Evolutionary conservation across 805 yeast species (phyloP).

Genomic region (Phaffomyces opuntiae): DNA sequence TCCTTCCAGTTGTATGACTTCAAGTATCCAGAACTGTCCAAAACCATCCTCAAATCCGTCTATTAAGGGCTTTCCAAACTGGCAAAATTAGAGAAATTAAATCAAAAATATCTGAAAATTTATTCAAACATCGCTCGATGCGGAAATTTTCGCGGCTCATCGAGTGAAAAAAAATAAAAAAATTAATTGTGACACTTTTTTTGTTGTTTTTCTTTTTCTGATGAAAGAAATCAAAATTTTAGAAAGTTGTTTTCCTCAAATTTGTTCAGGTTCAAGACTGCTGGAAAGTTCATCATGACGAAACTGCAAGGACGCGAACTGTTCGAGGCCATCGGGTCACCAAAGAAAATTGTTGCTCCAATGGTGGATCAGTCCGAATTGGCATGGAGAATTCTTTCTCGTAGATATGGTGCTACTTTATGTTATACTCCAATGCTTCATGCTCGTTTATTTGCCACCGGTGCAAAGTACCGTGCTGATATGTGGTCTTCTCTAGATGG

Average conservation of each 20-base stretch:
- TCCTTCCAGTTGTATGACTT: slow-evolving; percentile 84
- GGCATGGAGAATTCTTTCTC: slow-evolving; percentile 87
- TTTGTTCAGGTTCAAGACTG: slow-evolving; percentile 10
- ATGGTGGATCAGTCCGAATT: slow-evolving; percentile 97
- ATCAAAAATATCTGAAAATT: background rate
- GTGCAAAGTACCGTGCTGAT: slow-evolving; percentile 69
- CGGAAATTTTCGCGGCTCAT: slow-evolving; percentile 13
- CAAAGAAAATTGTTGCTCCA: slow-evolving; percentile 88
- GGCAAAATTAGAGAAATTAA: background rate
- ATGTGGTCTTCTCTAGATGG: slow-evolving; percentile 78
- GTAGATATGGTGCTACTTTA: slow-evolving; percentile 86
- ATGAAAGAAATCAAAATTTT: background rate
- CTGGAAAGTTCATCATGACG: slow-evolving; percentile 11
- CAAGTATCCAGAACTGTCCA: slow-evolving; percentile 74
- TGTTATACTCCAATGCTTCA: slow-evolving; percentile 98
- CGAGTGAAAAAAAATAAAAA: background rate
- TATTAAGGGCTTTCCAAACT: too few relatives aligned
- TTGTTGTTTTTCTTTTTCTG: too few relatives aligned
- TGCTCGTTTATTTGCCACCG: slow-evolving; percentile 82
- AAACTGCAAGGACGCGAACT: slow-evolving; percentile 55
- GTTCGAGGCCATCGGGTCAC: slow-evolving; percentile 62
- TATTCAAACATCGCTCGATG: background rate
- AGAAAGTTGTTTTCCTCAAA: background rate
- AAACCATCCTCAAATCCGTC: too few relatives aligned
- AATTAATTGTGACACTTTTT: background rate